Evolutionary conservation across 257 asterid species (phyloP).

Genomic region (Henckelia pumila): DNA sequence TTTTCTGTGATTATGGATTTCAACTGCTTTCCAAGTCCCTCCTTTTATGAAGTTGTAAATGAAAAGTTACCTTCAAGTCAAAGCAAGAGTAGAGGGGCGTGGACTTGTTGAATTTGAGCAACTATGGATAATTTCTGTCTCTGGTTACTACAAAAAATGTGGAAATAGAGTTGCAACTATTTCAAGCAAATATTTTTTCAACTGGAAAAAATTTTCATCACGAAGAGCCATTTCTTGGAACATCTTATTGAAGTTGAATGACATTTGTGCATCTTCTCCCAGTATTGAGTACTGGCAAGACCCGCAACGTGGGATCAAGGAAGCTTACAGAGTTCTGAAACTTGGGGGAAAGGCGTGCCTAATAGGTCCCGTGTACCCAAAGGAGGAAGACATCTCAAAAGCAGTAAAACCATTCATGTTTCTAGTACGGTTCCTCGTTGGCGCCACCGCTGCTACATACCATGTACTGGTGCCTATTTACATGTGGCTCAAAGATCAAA

Average conservation of each 20-base stretch:
- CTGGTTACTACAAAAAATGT: neutral
- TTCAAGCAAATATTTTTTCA: neutral
- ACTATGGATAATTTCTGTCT: no score
- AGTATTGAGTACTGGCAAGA: conserved; percentile 99
- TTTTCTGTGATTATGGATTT: no score
- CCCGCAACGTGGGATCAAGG: conserved; percentile 93
- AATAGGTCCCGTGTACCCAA: conserved; percentile 95
- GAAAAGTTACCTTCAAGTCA: no score
- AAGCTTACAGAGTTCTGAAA: conserved; percentile 90
- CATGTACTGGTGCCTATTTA: conserved; percentile 80
- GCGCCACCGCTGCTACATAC: conserved; percentile 74
- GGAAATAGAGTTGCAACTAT: neutral
- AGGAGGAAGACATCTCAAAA: conserved; percentile 68
- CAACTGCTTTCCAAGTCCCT: no score
- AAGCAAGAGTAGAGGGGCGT: no score
- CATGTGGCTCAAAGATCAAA: conserved; percentile 93
- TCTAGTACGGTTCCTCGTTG: conserved; percentile 58
- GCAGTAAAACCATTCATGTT: conserved; percentile 68
- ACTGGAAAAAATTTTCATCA: neutral
- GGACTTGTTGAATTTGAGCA: no score
- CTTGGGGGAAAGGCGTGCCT: conserved; percentile 88
- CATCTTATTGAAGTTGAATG: conserved; percentile 18
- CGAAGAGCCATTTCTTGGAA: neutral
- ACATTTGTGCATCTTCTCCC: conserved; percentile 26
- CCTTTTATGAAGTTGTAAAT: no score